These are phyloP conservation scores for Balakata baccata DNA, from an alignment of 345 rosid species.

Conservation along the genomic window DNA sequence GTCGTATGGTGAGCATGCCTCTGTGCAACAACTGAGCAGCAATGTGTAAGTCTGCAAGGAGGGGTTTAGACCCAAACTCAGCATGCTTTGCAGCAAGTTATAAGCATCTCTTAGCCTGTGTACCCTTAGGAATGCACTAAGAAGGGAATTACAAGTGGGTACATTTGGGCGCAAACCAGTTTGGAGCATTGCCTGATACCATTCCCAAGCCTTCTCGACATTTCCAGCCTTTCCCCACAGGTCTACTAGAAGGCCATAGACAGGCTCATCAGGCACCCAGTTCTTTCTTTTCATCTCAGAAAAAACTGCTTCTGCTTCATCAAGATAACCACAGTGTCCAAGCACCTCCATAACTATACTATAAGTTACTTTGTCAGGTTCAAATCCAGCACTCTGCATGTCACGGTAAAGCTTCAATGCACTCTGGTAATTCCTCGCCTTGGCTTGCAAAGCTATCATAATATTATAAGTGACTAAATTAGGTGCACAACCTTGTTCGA, in stretches of 20 bases:
- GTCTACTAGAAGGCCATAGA: constrained; percentile 84
- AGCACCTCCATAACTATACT: constrained; percentile 96
- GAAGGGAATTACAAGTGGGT: constrained; percentile 92
- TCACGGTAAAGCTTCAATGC: constrained; percentile 75
- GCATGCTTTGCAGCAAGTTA: constrained; percentile 68
- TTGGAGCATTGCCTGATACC: constrained; percentile 80
- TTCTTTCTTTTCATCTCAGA: constrained; percentile 68
- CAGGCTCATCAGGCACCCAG: constrained; percentile 94
- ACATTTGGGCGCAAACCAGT: constrained; percentile 86
- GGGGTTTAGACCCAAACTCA: constrained; percentile 60
- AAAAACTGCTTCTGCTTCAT: constrained; percentile 82
- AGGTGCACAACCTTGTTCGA: constrained; percentile 79
- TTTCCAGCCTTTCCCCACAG: constrained; percentile 94
- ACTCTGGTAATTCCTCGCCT: constrained; percentile 76
- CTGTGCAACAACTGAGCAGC: constrained; percentile 86
- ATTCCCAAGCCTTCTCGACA: constrained; percentile 72
- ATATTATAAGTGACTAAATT: constrained; percentile 81
- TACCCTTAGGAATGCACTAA: constrained; percentile 78
- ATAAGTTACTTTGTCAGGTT: constrained; percentile 88
- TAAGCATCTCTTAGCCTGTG: constrained; percentile 66
- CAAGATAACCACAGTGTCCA: constrained; percentile 83
- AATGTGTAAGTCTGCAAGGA: constrained; percentile 83
- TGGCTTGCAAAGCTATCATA: constrained; percentile 88
- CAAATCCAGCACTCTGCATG: constrained; percentile 76
- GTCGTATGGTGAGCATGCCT: constrained; percentile 59